Conservation (phyloP, 345 rosid genomes). For the Salix koriyanagi region DNA sequence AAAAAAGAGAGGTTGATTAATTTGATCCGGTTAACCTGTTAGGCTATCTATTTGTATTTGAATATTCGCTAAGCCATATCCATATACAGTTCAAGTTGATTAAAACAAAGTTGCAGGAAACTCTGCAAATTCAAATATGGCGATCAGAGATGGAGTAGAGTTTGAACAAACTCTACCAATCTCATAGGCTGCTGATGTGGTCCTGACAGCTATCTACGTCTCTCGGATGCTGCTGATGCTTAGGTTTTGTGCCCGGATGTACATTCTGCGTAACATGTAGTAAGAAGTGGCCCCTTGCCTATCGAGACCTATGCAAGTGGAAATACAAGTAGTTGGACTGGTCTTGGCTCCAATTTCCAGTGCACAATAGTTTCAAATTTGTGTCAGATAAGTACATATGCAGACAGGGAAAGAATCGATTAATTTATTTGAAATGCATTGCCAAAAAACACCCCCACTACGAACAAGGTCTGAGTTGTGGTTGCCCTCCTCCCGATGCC, state of each 20-base stretch:
- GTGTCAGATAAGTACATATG: constrained; percentile 30
- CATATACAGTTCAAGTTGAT: too few relatives aligned
- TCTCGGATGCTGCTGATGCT: too few relatives aligned
- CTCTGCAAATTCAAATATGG: too few relatives aligned
- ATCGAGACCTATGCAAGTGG: not conserved
- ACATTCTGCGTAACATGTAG: not conserved
- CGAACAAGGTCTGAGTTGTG: constrained; percentile 18
- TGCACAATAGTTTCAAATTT: constrained; percentile 37
- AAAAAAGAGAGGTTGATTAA: not conserved
- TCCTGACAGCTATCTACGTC: not conserved
- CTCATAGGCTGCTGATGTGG: too few relatives aligned
- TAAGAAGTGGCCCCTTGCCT: too few relatives aligned
- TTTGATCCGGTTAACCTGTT: too few relatives aligned
- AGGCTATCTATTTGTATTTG: too few relatives aligned
- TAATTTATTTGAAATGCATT: not conserved
- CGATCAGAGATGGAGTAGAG: too few relatives aligned
- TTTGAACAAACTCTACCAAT: not conserved
- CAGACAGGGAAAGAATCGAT: not conserved
- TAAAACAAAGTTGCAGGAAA: too few relatives aligned
- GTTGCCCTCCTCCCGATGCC: constrained; percentile 43
- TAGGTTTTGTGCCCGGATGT: too few relatives aligned
- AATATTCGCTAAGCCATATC: too few relatives aligned
- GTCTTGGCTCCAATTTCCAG: constrained; percentile 76
- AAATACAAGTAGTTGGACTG: constrained; percentile 37
- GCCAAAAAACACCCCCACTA: not conserved